Evolutionary conservation across 192 early-diverging fungal genomes (phyloP).

Genomic region (Gaertneriomyces sp.): DNA sequence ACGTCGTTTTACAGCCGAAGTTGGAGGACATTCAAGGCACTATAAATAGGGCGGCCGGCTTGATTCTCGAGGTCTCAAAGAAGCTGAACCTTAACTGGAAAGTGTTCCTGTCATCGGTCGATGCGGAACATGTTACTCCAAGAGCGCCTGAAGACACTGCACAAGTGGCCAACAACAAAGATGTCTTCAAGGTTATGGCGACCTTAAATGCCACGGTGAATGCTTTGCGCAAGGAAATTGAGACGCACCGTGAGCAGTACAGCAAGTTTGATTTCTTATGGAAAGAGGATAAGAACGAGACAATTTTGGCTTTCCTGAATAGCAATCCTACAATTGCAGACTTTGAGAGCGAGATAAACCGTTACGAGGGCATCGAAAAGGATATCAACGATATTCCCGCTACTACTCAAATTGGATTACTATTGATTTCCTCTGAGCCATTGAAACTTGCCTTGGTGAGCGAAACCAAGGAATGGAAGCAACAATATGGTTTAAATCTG

Average conservation of each 20-base stretch:
- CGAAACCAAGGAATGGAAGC: slow-evolving; percentile 69
- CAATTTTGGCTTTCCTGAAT: slow-evolving; percentile 55
- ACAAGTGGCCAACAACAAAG: slow-evolving; percentile 67
- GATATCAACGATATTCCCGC: slow-evolving; percentile 56
- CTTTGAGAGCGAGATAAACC: slow-evolving; percentile 63
- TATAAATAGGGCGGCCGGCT: slow-evolving; percentile 50
- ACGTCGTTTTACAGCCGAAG: slow-evolving; percentile 60
- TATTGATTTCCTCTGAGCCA: slow-evolving; percentile 59
- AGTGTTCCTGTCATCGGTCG: slow-evolving; percentile 42
- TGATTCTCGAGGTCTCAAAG: slow-evolving; percentile 61
- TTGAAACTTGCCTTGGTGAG: slow-evolving; percentile 58
- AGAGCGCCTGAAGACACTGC: slow-evolving; percentile 55
- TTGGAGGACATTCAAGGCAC: slow-evolving; percentile 62
- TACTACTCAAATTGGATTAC: slow-evolving; percentile 58
- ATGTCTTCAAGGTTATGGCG: slow-evolving; percentile 56
- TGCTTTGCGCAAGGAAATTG: slow-evolving; percentile 64
- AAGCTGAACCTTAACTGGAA: slow-evolving; percentile 55
- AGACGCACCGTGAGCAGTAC: slow-evolving; percentile 57
- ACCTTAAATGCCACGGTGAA: slow-evolving; percentile 55
- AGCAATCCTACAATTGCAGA: slow-evolving; percentile 57
- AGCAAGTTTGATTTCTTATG: slow-evolving; percentile 65
- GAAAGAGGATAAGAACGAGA: slow-evolving; percentile 64
- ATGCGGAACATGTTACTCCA: slow-evolving; percentile 39
- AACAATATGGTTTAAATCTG: slow-evolving; percentile 61
- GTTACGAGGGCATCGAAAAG: slow-evolving; percentile 56